Evolutionary conservation across 169 alveolate species (phyloP).

Genomic region (Cryptosporidium baileyi): DNA sequence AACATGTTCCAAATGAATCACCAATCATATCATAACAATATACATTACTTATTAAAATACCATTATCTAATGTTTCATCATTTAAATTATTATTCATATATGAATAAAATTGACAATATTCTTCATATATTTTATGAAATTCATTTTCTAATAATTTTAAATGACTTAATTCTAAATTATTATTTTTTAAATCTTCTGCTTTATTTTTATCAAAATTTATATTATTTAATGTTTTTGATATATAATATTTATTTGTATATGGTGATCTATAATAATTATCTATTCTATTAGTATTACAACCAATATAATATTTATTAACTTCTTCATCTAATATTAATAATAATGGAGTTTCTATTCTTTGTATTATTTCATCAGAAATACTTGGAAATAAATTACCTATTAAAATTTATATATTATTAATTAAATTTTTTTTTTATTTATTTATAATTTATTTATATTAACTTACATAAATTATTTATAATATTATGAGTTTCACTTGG

Average conservation of each 20-base stretch:
- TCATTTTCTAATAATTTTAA: slow-evolving; percentile 23
- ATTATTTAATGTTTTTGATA: neutral
- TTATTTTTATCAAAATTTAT: neutral
- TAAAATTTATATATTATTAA: too few species aligned
- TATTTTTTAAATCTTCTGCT: neutral
- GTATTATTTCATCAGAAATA: neutral
- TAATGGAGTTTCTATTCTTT: slow-evolving; percentile 38
- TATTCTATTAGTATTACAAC: slow-evolving; percentile 43
- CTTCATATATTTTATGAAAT: slow-evolving; percentile 25
- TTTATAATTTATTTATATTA: too few species aligned
- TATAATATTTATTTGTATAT: slow-evolving; percentile 19
- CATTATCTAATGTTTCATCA: slow-evolving; percentile 7
- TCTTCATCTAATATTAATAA: slow-evolving; percentile 11
- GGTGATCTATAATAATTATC: slow-evolving; percentile 51
- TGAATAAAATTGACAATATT: slow-evolving; percentile 30
- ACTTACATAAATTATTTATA: slow-evolving; percentile 30
- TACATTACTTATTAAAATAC: slow-evolving; percentile 49
- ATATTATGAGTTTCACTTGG: slow-evolving; percentile 8
- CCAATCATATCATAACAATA: slow-evolving; percentile 61
- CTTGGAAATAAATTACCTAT: slow-evolving; percentile 18
- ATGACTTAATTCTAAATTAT: neutral
- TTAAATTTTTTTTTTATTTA: too few species aligned
- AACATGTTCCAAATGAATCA: slow-evolving; percentile 66
- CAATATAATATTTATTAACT: slow-evolving; percentile 27
- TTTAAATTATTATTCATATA: neutral